phyloP scores from a whole-genome alignment of 805 yeast species.

The Schizosaccharomyces osmophilus region DNA sequence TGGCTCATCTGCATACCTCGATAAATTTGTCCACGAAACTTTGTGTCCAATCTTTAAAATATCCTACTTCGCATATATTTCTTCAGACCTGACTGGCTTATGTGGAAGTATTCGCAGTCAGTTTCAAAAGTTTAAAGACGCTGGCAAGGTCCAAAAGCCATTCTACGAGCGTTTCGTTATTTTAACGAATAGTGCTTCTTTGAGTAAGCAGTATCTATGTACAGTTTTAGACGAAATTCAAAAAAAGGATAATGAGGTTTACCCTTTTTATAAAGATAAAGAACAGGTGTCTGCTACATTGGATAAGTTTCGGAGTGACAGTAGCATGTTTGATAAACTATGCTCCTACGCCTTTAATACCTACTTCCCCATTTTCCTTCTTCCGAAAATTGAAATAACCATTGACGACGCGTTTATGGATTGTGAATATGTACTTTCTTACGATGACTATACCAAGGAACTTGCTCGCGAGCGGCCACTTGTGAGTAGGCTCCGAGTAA shows the following conservation, averaged over 20 bases:
- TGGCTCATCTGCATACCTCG: slow-evolving; percentile 18
- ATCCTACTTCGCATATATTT: background rate
- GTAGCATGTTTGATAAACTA: background rate
- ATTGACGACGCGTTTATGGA: background rate
- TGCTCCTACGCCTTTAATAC: background rate
- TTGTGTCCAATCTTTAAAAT: background rate
- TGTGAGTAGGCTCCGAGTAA: background rate
- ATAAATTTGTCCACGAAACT: background rate
- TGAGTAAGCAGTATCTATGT: background rate
- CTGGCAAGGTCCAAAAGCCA: background rate
- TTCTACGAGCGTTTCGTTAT: background rate
- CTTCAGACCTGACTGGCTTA: background rate
- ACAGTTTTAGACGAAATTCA: background rate
- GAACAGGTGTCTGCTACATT: background rate
- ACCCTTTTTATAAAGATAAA: background rate
- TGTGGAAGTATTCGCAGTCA: background rate
- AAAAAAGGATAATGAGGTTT: background rate
- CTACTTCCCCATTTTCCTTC: background rate
- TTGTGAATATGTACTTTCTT: background rate
- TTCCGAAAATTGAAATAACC: background rate
- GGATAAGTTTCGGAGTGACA: background rate
- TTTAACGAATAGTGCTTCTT: background rate
- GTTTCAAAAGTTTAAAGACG: background rate
- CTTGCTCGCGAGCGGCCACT: background rate
- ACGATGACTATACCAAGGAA: background rate